Percentiles rank a stretch among this genome's conserved stretches.
Evolutionary conservation across 1,139 yeast species (phyloP).

Genomic region (Groenewaldozyma sp.): DNA sequence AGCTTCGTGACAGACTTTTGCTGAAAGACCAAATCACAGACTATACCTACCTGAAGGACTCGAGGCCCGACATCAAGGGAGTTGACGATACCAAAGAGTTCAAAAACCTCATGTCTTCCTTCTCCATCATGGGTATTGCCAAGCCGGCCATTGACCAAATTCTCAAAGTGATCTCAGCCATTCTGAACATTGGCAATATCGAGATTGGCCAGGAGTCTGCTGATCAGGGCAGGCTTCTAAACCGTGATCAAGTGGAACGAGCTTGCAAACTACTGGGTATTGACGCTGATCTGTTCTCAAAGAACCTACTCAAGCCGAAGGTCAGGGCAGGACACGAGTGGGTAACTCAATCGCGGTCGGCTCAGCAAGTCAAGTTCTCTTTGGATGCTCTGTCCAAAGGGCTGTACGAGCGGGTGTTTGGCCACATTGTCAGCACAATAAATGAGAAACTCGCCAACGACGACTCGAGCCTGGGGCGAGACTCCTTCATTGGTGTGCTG

Average conservation of each 20-base stretch:
- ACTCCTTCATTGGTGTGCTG: constrained; percentile 72
- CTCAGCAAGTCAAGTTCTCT: constrained; percentile 71
- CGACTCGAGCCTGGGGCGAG: constrained; percentile 14
- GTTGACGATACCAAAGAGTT: constrained; percentile 72
- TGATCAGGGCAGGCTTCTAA: constrained; percentile 70
- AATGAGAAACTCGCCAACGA: constrained; percentile 52
- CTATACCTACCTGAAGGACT: constrained; percentile 51
- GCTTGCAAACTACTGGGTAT: constrained; percentile 63
- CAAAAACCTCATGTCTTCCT: constrained; percentile 49
- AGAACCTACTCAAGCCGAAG: constrained; percentile 62
- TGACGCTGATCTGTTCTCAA: constrained; percentile 43
- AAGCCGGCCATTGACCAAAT: constrained; percentile 48
- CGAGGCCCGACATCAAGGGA: constrained; percentile 50
- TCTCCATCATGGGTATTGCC: constrained; percentile 64
- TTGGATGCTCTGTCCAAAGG: constrained; percentile 85
- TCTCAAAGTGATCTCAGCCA: constrained; percentile 60
- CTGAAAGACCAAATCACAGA: constrained; percentile 37
- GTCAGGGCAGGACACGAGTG: constrained; percentile 89
- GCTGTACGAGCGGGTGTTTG: constrained; percentile 76
- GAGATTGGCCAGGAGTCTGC: constrained; percentile 56
- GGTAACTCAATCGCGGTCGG: constrained; percentile 70
- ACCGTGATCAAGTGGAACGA: constrained; percentile 42
- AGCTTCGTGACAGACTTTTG: constrained; percentile 41
- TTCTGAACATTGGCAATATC: constrained; percentile 80
- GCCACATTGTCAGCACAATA: constrained; percentile 64